A percentile compares a stretch with the other conserved stretches of the same genome.
phyloP scores from a whole-genome alignment of 2,329 filamentous ascomycete species.

The Blastomyces silverae region DNA sequence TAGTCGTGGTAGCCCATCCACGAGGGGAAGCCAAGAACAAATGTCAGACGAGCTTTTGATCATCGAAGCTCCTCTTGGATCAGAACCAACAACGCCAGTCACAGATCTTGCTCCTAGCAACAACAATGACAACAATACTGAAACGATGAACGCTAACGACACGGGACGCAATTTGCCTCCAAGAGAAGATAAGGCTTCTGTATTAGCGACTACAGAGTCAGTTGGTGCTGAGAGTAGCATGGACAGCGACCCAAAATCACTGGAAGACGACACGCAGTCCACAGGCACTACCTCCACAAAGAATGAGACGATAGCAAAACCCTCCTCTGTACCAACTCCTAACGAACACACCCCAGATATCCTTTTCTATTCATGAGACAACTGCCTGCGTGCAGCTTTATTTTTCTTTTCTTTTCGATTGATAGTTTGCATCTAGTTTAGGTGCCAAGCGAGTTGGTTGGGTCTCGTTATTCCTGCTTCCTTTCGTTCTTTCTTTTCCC shows the following conservation, averaged over 20 bases:
- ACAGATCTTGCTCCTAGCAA: neutral
- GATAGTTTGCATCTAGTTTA: neutral
- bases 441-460: neutral
- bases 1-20: constrained; percentile 35
- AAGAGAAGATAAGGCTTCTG: neutral
- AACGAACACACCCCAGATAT: neutral
- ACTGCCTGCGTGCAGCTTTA: neutral
- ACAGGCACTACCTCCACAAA: neutral
- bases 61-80: constrained; percentile 59
- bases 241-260: neutral
- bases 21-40: constrained; percentile 30
- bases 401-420: neutral
- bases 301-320: neutral
- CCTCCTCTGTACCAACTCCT: neutral
- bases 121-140: neutral
- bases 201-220: neutral
- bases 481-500: neutral
- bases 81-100: constrained; percentile 28
- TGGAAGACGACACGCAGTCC: neutral
- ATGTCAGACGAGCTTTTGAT: constrained; percentile 53
- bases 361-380: neutral
- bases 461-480: neutral
- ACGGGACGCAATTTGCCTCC: neutral
- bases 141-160: neutral
- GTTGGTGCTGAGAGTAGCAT: neutral